phyloP scores from a whole-genome alignment of 306 rosid species.

The Comarum palustre region DNA sequence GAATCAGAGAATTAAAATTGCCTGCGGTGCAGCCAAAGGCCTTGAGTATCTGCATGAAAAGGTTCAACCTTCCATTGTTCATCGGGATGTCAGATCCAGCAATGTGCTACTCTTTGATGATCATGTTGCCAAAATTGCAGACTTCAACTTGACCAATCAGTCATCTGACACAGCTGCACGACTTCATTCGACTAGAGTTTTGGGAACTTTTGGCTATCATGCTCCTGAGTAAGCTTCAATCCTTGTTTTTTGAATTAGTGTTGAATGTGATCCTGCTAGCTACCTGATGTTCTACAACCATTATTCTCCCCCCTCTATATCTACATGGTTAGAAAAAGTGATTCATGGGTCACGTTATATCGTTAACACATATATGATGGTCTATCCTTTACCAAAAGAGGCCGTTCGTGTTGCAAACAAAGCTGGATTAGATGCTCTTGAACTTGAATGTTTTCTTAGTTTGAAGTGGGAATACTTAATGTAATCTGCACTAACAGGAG shows the following conservation, averaged over 20 bases:
- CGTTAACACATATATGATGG: background rate
- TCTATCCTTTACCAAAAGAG: background rate
- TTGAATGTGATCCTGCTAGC: background rate
- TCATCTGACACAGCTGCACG: constrained; percentile 89
- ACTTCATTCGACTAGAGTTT: constrained; percentile 90
- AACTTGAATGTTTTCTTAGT: background rate
- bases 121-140: constrained; percentile 70
- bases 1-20: constrained; percentile 83
- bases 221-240: constrained; percentile 82
- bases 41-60: constrained; percentile 89
- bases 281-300: background rate
- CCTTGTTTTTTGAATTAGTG: constrained; percentile 2
- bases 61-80: constrained; percentile 85
- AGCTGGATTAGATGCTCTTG: background rate
- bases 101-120: constrained; percentile 82
- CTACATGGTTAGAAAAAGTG: background rate
- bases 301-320: background rate
- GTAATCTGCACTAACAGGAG: background rate
- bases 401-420: background rate
- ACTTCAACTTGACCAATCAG: constrained; percentile 86
- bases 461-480: background rate
- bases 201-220: constrained; percentile 97
- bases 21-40: constrained; percentile 94
- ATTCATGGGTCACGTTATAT: background rate
- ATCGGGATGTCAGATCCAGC: constrained; percentile 91